A percentile compares a stretch with the other conserved stretches of the same genome.
Conservation (phyloP, 2,329 filamentous ascomycete species). For the Paraconiothyrium sp. region DNA sequence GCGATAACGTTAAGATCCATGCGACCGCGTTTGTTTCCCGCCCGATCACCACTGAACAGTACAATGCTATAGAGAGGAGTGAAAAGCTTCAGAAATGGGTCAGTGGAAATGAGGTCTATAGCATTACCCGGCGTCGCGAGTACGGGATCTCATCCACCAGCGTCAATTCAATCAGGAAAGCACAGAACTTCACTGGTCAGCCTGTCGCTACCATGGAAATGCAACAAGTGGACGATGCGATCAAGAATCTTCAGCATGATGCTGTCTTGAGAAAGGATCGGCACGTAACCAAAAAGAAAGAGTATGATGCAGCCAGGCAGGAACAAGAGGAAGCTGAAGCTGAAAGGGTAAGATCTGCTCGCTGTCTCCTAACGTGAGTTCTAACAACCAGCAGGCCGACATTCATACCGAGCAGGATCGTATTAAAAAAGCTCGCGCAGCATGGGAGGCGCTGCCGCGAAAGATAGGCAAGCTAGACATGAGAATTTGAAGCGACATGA, state of each 20-base stretch:
- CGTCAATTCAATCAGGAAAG: constrained; percentile 68
- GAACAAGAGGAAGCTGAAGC: constrained; percentile 34
- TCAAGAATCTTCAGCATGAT: constrained; percentile 56
- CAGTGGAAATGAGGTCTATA: constrained; percentile 65
- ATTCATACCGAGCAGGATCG: constrained; percentile 71
- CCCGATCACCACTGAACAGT: constrained; percentile 73
- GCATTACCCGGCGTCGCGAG: constrained; percentile 76
- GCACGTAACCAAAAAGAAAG: constrained; percentile 43
- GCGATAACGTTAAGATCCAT: constrained; percentile 75
- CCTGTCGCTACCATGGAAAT: constrained; percentile 75
- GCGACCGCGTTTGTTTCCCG: constrained; percentile 70
- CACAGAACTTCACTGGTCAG: constrained; percentile 78
- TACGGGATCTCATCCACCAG: constrained; percentile 81
- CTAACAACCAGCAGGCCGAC: constrained; percentile 26
- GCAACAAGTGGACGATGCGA: constrained; percentile 64
- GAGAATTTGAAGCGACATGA: too few relatives aligned
- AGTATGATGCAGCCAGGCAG: constrained; percentile 40
- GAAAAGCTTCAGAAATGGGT: constrained; percentile 72
- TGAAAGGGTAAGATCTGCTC: constrained; percentile 31
- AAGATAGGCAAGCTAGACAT: constrained; percentile 69
- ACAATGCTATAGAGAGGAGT: constrained; percentile 68
- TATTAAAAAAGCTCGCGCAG: constrained; percentile 71
- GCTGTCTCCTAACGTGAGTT: constrained; percentile 2
- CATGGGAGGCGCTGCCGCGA: constrained; percentile 73
- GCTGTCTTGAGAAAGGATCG: constrained; percentile 50